Base-by-base conservation (phyloP, 2,329 filamentous ascomycete genomes). In the Plectosphaerella cucumerina region DNA sequence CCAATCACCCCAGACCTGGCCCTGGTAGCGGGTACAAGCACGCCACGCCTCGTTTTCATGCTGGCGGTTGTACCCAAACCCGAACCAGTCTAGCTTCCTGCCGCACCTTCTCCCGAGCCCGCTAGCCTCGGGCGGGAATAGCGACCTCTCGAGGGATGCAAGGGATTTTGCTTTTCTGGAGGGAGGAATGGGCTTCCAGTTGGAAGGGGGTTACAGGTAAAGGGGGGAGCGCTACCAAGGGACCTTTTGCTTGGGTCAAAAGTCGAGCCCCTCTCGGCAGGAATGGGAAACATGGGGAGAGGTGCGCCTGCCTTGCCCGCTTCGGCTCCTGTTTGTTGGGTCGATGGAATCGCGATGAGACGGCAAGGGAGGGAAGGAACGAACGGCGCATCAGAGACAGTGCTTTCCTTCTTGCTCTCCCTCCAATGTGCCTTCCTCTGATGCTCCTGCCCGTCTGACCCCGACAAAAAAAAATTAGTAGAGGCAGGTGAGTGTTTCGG, bases 11-110 rank as follows among this genome's bases (percentile, higher is more conserved):
- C 35, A 17, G 6, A 26, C 15, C 1, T 3, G 33, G 18, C 17
- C 50, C 44, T 37, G 47, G 50, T 56, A 51, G 34, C 22, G 33
- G 39, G 20, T 56, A 56, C 55, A 53, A 47, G 44, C 47, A 42
- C 47, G 20, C 51, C 44, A 39, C 18, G 55, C 55, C 49, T 50
- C 39, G 10, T 26, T 8, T 48, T 35, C 44, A 48, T 55, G 21
- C 41, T 33, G 48, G 17, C 17, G 17, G n/a, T 22, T 18, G 55
- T 56, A 50, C 31, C 47, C 53, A 45, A 51, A 55, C 53, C 42
- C 17, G 6, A 50, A 20, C 43, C 41, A 51, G 43, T 9, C 48
- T 55, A 53, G 48, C 4, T 6, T 22, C 22, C 20, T 47, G 18
- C 33, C 21, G 34, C 31, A 21, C 18, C 45, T 20, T 47, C 21